Evolutionary conservation across 345 rosid species (phyloP).

Genomic region (Leavenworthia alabamica): DNA sequence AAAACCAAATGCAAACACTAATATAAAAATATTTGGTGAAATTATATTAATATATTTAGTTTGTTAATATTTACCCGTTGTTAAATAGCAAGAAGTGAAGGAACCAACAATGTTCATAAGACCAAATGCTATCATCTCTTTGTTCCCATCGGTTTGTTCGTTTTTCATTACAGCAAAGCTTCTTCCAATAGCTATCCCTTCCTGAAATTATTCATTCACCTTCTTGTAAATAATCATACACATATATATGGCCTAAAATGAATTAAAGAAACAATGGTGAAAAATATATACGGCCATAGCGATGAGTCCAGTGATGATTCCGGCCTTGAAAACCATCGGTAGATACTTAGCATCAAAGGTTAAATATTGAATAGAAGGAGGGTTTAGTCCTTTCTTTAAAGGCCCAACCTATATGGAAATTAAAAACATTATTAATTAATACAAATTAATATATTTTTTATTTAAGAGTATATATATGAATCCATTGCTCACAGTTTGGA

Average conservation of each 20-base stretch:
- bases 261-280: neutral
- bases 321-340: constrained; percentile 48
- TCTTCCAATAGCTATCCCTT: constrained; percentile 86
- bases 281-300: constrained; percentile 61
- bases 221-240: neutral
- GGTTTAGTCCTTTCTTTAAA: constrained; percentile 69
- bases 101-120: constrained; percentile 85
- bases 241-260: neutral
- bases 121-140: constrained; percentile 89
- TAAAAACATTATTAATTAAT: neutral
- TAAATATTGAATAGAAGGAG: constrained; percentile 46
- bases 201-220: constrained; percentile 37
- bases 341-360: constrained; percentile 58
- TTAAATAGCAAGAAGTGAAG: constrained; percentile 83
- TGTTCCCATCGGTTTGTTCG: constrained; percentile 86
- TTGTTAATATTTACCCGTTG: constrained; percentile 47
- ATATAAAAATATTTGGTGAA: neutral
- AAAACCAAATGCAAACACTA: too few species aligned
- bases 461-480: neutral
- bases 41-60: neutral
- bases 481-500: constrained; percentile 51
- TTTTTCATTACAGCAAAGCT: constrained; percentile 73
- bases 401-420: constrained; percentile 60
- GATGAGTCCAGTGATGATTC: constrained; percentile 52
- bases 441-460: neutral